Percentiles rank a stretch among this genome's conserved stretches.
These are phyloP conservation scores for Collybiopsis confluens DNA, from an alignment of 768 basidiomycete genomes.

Conservation along the genomic window DNA sequence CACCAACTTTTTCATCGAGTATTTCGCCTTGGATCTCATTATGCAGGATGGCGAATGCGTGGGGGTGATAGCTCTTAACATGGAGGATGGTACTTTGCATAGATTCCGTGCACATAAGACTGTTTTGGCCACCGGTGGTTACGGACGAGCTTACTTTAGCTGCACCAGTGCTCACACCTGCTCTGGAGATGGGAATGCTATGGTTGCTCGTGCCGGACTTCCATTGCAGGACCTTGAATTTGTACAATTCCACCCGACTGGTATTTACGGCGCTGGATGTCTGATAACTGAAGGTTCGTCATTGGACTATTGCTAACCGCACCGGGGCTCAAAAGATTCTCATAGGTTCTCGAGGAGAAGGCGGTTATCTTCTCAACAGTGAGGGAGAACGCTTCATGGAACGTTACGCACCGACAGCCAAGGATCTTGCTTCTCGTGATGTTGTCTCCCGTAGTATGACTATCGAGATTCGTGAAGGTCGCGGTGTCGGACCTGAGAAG, in stretches of 20 bases:
- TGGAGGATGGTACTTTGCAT: constrained; percentile 99
- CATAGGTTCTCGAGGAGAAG: constrained; percentile 95
- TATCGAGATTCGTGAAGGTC: constrained; percentile 96
- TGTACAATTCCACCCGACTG: constrained; percentile 99
- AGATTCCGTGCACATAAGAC: constrained; percentile 99
- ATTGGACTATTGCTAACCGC: neutral
- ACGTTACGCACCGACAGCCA: constrained; percentile 98
- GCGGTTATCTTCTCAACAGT: constrained; percentile 96
- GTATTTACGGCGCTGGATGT: constrained; percentile 99
- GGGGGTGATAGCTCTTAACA: constrained; percentile 97
- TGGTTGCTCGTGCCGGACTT: constrained; percentile 95
- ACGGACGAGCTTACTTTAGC: constrained; percentile 96
- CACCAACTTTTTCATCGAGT: constrained; percentile 99
- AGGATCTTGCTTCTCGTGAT: constrained; percentile 98
- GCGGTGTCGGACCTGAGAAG: constrained; percentile 97
- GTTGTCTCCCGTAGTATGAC: constrained; percentile 99
- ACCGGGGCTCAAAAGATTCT: neutral
- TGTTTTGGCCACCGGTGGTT: constrained; percentile 96
- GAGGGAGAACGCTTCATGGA: constrained; percentile 99
- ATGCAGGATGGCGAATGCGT: constrained; percentile 99
- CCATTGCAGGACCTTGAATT: constrained; percentile 98
- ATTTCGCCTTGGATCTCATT: constrained; percentile 97
- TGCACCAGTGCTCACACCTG: constrained; percentile 99
- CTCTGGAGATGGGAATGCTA: constrained; percentile 97
- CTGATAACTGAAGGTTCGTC: constrained; percentile 90